Base-by-base conservation (phyloP, 441 rosid species). In the Macaranga tanarius region DNA sequence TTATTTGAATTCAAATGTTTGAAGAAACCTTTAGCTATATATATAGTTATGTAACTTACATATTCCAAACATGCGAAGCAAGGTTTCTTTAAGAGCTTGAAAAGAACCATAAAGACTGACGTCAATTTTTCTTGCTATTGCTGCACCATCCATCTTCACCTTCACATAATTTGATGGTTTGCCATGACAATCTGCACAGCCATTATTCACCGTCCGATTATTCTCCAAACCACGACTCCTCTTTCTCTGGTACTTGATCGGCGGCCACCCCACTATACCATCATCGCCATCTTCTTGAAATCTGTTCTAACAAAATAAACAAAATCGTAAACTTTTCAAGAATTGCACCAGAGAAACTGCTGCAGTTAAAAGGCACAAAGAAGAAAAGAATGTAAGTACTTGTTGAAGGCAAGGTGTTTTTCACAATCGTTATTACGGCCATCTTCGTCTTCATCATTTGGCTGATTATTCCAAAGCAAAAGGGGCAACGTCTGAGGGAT, bases 81-180 rank as follows among this genome's bases (percentile, higher is more conserved):
- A 78, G 67, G 83, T 70, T 69, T 52, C 45, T n/a, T 77, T 83
- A 54, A 89, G 90, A 2, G 84, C 25, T 67, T 82, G 78, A 71
- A 84, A 82, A 40, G 90, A 87, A 70, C 66, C 48, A 70, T 80
- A 82, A 72, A 81, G 78, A 75, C 76, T 77, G 11, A 88, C 34
- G 66, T 91, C 82, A 59, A 91, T 81, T 69, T 91, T 91, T 75
- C 94, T 86, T 52, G 85, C 83, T 55, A 91, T 89, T 38, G 84
- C 89, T n/a, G 81, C 84, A 68, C 97, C 97, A 34, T 91, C 90
- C 92, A 88, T 84, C 69, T 82, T 87, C 75, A 89, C 97, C 79
- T 91, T 91, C 61, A 91, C 84, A 79, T 78, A 91, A 38, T 79
- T 79, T 23, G 84, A 78, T 10, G 55, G 50, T 34, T 76, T 74